Conservation (phyloP, 164 flowering plant genomes). For the Echeveria elegans region DNA sequence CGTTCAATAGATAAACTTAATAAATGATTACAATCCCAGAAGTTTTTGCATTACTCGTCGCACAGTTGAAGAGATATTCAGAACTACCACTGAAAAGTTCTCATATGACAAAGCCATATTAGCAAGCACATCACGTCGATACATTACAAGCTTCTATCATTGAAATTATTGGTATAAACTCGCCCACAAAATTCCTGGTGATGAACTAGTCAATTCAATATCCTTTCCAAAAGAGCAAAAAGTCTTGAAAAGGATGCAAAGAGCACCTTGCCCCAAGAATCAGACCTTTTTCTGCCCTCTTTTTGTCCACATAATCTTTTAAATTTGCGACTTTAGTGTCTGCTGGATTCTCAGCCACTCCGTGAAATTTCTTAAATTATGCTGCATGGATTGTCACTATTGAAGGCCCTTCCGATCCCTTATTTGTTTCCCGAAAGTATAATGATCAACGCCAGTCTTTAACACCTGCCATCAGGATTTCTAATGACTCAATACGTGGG, state of each 20-base stretch:
- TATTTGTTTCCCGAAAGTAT: constrained; percentile 11
- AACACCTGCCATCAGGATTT: background rate
- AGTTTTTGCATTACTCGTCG: background rate
- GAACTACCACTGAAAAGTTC: background rate
- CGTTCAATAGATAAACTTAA: background rate
- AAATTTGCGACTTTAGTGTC: constrained; percentile 79
- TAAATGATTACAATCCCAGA: too few species aligned
- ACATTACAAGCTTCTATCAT: constrained; percentile 5
- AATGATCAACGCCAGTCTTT: background rate
- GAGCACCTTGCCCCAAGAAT: constrained; percentile 79
- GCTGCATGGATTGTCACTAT: constrained; percentile 53
- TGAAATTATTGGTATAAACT: constrained; percentile 42
- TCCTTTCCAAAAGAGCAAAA: too few species aligned
- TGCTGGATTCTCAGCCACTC: constrained; percentile 64
- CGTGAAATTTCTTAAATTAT: constrained; percentile 70
- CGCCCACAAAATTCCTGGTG: too few species aligned
- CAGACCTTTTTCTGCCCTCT: constrained; percentile 67
- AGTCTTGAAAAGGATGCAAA: too few species aligned
- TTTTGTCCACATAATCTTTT: constrained; percentile 50
- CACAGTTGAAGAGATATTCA: background rate
- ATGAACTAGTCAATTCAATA: too few species aligned
- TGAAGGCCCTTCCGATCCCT: constrained; percentile 77
- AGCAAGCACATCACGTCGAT: background rate
- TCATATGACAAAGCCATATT: background rate
- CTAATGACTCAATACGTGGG: background rate